A percentile compares a stretch with the other conserved stretches of the same genome.
phyloP scores from a whole-genome alignment of 78 protist genomes.

The Ministeria vibrans region DNA sequence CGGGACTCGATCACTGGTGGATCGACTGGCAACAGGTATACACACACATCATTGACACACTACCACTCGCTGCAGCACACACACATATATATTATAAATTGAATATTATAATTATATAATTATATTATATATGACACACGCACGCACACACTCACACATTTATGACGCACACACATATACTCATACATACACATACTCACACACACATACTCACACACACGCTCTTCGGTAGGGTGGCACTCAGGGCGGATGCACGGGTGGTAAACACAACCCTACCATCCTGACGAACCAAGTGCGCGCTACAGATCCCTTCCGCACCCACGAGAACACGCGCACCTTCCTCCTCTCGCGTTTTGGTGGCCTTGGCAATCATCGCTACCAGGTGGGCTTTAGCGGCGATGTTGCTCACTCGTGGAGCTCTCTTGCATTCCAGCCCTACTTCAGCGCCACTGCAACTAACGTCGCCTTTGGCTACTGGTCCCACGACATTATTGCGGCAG shows the following conservation, averaged over 20 bases:
- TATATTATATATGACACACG: no score
- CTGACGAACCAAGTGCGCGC: constrained; percentile 8
- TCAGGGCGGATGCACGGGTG: constrained; percentile 4
- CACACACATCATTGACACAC: no score
- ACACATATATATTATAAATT: no score
- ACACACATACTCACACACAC: not conserved
- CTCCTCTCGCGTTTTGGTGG: constrained; percentile 40
- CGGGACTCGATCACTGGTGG: constrained; percentile 52
- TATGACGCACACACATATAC: no score
- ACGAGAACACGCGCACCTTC: constrained; percentile 2
- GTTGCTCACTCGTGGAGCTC: constrained; percentile 37
- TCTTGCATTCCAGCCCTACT: constrained; percentile 47
- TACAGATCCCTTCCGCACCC: not conserved
- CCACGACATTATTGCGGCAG: no score
- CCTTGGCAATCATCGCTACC: constrained; percentile 51
- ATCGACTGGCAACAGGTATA: constrained; percentile 52
- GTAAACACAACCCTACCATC: constrained; percentile 34
- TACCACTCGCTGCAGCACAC: no score
- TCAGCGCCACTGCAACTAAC: constrained; percentile 43
- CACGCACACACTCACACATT: no score
- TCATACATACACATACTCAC: not conserved
- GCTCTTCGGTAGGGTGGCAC: constrained; percentile 7
- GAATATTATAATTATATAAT: no score
- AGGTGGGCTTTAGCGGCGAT: constrained; percentile 34
- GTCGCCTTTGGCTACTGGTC: constrained; percentile 44